Evolutionary conservation across 73 alveolate genomes (phyloP), one percentile per base, ranked within the genome.

Genomic region (Uronychia binucleata): DNA sequence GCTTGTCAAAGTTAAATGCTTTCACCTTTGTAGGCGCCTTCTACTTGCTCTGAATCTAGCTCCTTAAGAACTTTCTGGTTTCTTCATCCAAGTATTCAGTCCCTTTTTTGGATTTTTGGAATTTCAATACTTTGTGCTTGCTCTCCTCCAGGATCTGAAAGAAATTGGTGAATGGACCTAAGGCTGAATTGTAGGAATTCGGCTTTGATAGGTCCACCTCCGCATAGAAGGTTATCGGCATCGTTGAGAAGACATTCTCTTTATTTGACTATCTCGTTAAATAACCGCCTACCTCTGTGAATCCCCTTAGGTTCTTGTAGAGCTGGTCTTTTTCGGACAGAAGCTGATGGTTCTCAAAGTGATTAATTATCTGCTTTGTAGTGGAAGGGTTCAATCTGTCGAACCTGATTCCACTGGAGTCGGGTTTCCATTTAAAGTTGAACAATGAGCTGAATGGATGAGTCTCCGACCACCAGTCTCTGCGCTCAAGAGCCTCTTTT

Each of bases 331-430:
- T 98, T 82, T 97, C 96, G 32, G 98, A 81, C 30, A 98, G 85
- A 34, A 93, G 85, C 13, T 87, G 81, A 93, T 98, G 99, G 90
- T 90, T 94, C 82, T 98, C 99, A 85, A 94, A 98, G 86, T 98
- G 99, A 87, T 98, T 98, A 11, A 98, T 97, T 29, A 97, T 75
- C 86, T 95, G 92, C 57, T 88, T 95, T 5, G 31, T 75, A 34
- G 83, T 83, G 14, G 92, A 88, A 28, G 28, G 58, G 59, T 91
- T 85, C 58, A 96, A 85, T 77, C 89, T 31, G 67, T 91, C 95
- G 93, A 93, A 96, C 83, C 91, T 96, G 30, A 94, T 87, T 33
- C 97, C 97, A 58, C 79, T 77, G 34, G 97, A 90, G 19, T 88
- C 78, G 59, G 97, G 98, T 84, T 90, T 91, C 98, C 99, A 96